phyloP scores from a whole-genome alignment of 768 basidiomycete species.

The Hortiboletus flavorubellus region DNA sequence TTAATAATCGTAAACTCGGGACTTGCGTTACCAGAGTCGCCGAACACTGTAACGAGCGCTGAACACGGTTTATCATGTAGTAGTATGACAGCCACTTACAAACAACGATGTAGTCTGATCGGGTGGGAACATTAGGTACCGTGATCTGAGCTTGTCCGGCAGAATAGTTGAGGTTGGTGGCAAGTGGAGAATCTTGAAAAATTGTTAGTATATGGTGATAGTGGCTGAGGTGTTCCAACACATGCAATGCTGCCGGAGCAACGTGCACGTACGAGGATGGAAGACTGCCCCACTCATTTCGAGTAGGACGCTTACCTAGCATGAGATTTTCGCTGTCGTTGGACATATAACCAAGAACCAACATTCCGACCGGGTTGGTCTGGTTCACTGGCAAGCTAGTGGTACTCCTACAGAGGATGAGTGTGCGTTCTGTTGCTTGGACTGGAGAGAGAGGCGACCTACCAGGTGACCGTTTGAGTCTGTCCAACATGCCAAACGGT shows the following conservation, averaged over 20 bases:
- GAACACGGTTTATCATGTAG: background rate
- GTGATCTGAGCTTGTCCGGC: constrained; percentile 33
- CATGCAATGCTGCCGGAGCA: background rate
- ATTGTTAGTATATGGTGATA: constrained; percentile 6
- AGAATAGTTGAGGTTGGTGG: constrained; percentile 32
- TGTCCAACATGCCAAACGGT: constrained; percentile 46
- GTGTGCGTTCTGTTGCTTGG: constrained; percentile 30
- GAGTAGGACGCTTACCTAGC: constrained; percentile 21
- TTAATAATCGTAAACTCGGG: constrained; percentile 48
- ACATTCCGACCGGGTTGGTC: constrained; percentile 30
- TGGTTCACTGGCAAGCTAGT: constrained; percentile 27
- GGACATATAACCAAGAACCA: constrained; percentile 25
- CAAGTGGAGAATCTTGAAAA: constrained; percentile 32
- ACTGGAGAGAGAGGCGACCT: constrained; percentile 1
- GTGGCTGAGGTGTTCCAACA: background rate
- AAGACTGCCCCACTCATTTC: background rate
- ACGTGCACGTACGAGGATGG: background rate
- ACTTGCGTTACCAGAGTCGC: constrained; percentile 41
- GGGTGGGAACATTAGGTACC: constrained; percentile 33
- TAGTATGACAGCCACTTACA: constrained; percentile 23
- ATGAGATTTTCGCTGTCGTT: constrained; percentile 33
- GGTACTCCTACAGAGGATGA: constrained; percentile 29
- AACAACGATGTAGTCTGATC: constrained; percentile 36
- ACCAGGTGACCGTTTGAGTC: constrained; percentile 50
- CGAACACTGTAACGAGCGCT: constrained; percentile 29